Evolutionary conservation across 2,329 filamentous ascomycete genomes (phyloP).

Genomic region (Colletotrichum sp.): DNA sequence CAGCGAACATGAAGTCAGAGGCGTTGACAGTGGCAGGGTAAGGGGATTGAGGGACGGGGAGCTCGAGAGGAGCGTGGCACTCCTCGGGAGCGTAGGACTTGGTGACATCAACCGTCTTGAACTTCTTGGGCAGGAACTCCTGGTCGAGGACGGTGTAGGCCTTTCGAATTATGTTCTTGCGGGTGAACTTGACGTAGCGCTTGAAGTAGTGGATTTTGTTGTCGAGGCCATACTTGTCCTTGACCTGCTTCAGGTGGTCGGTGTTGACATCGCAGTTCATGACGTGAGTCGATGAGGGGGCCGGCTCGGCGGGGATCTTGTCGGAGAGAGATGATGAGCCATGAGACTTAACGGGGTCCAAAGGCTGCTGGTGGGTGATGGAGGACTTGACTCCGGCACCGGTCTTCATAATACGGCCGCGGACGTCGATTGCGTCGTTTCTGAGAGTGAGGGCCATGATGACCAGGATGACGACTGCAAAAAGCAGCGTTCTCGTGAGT

Average conservation of each 20-base stretch:
- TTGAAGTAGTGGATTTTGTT: slow-evolving; percentile 61
- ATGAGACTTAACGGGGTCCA: slow-evolving; percentile 22
- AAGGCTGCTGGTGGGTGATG: slow-evolving; percentile 30
- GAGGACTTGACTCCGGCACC: slow-evolving; percentile 40
- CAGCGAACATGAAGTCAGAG: slow-evolving; percentile 63
- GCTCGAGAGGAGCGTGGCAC: slow-evolving; percentile 55
- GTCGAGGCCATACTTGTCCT: slow-evolving; percentile 51
- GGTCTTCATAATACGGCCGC: slow-evolving; percentile 43
- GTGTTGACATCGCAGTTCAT: slow-evolving; percentile 58
- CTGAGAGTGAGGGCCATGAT: slow-evolving; percentile 46
- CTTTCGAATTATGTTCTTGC: slow-evolving; percentile 54
- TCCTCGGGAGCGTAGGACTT: slow-evolving; percentile 44
- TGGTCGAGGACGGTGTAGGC: slow-evolving; percentile 56
- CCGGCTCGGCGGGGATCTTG: slow-evolving; percentile 29
- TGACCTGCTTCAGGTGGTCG: slow-evolving; percentile 48
- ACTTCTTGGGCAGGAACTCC: slow-evolving; percentile 49
- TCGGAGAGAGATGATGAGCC: slow-evolving; percentile 27
- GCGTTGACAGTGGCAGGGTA: slow-evolving; percentile 56
- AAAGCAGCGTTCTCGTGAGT: slow-evolving; percentile 48
- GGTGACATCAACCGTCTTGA: slow-evolving; percentile 53
- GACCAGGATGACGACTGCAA: slow-evolving; percentile 47
- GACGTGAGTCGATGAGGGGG: slow-evolving; percentile 29
- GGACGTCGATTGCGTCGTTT: slow-evolving; percentile 44
- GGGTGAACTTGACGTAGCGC: slow-evolving; percentile 58
- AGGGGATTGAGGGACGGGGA: slow-evolving; percentile 56